Evolutionary conservation across 2,329 filamentous ascomycete species (phyloP).

Genomic region (Pseudogymnoascus sp.): DNA sequence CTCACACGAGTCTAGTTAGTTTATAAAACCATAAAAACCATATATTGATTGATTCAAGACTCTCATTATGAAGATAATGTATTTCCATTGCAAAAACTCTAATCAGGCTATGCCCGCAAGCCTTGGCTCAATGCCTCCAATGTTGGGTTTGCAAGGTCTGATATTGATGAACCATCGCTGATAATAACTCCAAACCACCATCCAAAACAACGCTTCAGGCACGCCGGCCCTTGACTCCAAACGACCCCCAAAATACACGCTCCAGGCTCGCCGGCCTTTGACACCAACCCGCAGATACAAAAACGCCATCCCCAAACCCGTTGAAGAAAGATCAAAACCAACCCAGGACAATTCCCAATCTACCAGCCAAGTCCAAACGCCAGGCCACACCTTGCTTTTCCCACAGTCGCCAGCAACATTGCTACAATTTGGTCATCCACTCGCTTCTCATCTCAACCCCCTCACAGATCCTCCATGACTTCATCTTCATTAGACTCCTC

Average conservation of each 20-base stretch:
- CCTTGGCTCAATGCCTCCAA: too few relatives aligned
- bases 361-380: neutral
- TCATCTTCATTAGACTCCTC: neutral
- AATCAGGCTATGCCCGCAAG: neutral
- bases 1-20: neutral
- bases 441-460: neutral
- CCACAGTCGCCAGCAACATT: neutral
- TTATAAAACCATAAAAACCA: neutral
- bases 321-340: neutral
- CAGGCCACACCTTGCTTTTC: neutral
- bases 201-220: neutral
- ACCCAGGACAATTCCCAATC: neutral
- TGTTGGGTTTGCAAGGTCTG: neutral
- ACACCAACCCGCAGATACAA: constrained; percentile 2
- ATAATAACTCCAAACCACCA: neutral
- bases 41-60: neutral
- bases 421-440: neutral
- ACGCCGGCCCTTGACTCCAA: neutral
- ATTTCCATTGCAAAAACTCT: neutral
- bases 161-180: neutral
- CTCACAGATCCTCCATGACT: neutral
- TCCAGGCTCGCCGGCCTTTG: neutral
- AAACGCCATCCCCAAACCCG: neutral
- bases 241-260: neutral
- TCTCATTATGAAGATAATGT: neutral